These are phyloP conservation scores for Piloderma croceum DNA, from an alignment of 768 basidiomycete species.

Conservation along the genomic window DNA sequence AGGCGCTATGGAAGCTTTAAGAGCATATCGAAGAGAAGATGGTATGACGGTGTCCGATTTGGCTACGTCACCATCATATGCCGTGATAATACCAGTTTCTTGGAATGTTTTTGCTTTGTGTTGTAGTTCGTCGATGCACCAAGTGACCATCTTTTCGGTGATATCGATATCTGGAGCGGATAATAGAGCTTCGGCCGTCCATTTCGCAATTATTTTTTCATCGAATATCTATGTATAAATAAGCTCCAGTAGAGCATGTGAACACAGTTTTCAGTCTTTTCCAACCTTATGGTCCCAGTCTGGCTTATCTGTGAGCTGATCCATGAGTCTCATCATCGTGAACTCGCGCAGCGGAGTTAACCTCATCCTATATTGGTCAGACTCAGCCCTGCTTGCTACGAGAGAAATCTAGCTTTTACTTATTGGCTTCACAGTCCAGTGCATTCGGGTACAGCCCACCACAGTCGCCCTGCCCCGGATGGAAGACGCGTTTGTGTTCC, in stretches of 20 bases:
- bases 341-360: constrained; percentile 27
- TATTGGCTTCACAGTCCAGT: no score
- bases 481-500: no score
- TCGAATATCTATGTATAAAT: constrained; percentile 15
- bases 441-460: no score
- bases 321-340: constrained; percentile 32
- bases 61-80: constrained; percentile 14
- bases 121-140: constrained; percentile 24
- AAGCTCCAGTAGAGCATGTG: neutral
- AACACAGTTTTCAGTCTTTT: no score
- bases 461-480: no score
- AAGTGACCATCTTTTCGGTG: constrained; percentile 23
- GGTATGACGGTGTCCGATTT: constrained; percentile 21
- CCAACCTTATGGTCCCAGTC: constrained; percentile 30
- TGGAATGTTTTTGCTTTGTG: constrained; percentile 14
- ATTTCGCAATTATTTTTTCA: constrained; percentile 18
- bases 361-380: constrained; percentile 16
- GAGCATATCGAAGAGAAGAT: constrained; percentile 1
- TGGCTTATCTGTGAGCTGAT: constrained; percentile 29
- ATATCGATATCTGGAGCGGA: constrained; percentile 11
- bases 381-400: no score
- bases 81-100: constrained; percentile 8
- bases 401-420: no score
- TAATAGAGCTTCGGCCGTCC: constrained; percentile 22
- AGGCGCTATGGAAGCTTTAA: constrained; percentile 8